Evolutionary conservation across 1,139 yeast species (phyloP), one percentile per base, ranked within the genome.

Genomic region (Yamadazyma friedrichii): DNA sequence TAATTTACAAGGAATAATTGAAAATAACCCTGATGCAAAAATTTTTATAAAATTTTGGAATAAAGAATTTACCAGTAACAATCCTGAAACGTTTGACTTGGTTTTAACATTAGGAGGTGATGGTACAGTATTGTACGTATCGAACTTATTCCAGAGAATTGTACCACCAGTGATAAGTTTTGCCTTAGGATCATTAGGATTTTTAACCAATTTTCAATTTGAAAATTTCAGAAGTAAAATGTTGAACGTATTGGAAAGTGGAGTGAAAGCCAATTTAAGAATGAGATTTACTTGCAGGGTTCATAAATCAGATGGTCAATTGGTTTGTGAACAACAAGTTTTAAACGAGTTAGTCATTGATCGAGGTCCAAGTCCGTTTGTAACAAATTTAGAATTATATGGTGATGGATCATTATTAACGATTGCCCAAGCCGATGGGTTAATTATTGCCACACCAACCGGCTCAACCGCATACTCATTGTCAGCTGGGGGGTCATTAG

Each of bases 381-480:
- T 88, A 2, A 84, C 95, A 1, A 84, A 83, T 73, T 69, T 88
- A 45, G 96, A 88, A 54, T 62, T 88, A 22, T 88, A 84, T 52
- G 95, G 95, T 4, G 93, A 88, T 56, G 88, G 87, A 13, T 76
- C 85, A 2, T 64, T 88, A 31, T 67, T 88, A 42, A 88, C 96
- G 0, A 84, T 87, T 13, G 95, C 93, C 0, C 96, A 88, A 58
- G 95, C 96, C 0, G 96, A 88, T 59, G 96, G 96, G 0, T 63
- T 88, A 25, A 88, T 88, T 44, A 74, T 88, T 31, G 94, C 95
- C 0, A 88, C 96, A 0, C 96, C 96, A 4, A 88, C 96, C 0
- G 96, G 96, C 0, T 86, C 95, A 2, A 88, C 96, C 0, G 96
- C 96, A 0, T 88, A 88, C 58, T 86, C 95, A 0, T 67, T 88